A percentile compares a stretch with the other conserved stretches of the same genome.
These are phyloP conservation scores for Aspergillus niger DNA, from an alignment of 2,329 filamentous ascomycete genomes.

Conservation along the genomic window DNA sequence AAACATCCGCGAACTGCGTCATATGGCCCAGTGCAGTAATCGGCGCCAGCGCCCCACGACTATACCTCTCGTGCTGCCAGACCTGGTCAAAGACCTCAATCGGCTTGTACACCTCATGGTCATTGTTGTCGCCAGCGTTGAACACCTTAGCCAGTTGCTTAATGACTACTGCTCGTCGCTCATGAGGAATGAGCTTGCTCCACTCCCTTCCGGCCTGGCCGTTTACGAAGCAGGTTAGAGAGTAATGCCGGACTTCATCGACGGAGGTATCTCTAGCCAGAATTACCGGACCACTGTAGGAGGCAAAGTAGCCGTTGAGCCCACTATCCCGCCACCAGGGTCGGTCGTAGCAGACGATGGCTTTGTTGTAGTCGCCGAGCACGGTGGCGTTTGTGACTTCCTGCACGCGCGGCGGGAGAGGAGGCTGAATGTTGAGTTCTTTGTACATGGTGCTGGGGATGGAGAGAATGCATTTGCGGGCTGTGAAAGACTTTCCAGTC, in stretches of 20 bases:
- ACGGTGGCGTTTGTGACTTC: conserved; percentile 31
- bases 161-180: conserved; percentile 25
- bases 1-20: conserved; percentile 27
- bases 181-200: conserved; percentile 30
- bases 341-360: conserved; percentile 44
- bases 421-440: conserved; percentile 51
- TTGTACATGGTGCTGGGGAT: conserved; percentile 53
- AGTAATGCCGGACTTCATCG: conserved; percentile 26
- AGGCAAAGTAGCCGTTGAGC: conserved; percentile 44
- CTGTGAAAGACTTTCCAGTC: conserved; percentile 3
- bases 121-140: conserved; percentile 18
- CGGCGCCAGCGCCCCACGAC: conserved; percentile 42
- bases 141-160: conserved; percentile 36
- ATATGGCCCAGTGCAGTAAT: conserved; percentile 24
- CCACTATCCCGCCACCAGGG: conserved; percentile 40
- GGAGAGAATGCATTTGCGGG: conserved; percentile 49
- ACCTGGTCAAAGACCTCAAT: conserved; percentile 35
- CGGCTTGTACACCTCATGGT: conserved; percentile 38
- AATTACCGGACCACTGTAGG: conserved; percentile 41
- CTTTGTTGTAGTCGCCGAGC: conserved; percentile 42
- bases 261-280: conserved; percentile 45
- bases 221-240: conserved; percentile 45
- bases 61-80: conserved; percentile 17
- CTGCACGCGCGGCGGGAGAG: conserved; percentile 33
- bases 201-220: conserved; percentile 40